Percentiles rank a stretch among this genome's conserved stretches.
These are phyloP conservation scores for Plasmodium billcollinsi DNA, from an alignment of 169 alveolate species.

Conservation along the genomic window DNA sequence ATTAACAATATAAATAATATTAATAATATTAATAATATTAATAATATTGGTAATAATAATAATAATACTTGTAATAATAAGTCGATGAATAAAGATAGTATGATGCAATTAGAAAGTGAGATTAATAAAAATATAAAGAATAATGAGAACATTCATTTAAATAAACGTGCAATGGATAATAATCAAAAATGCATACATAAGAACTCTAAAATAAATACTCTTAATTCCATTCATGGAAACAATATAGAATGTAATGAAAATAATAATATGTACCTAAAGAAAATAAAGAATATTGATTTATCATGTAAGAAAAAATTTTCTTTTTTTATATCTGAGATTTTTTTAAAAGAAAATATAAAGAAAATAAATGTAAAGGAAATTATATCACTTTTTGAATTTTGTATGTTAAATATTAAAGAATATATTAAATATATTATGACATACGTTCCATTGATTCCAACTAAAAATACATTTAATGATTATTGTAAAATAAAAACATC, in stretches of 20 bases:
- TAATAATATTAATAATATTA: neutral
- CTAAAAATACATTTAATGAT: conserved; percentile 8
- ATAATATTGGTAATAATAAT: neutral
- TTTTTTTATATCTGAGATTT: conserved; percentile 69
- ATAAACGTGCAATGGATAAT: neutral
- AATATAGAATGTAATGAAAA: conserved; percentile 5
- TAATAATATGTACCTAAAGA: conserved; percentile 20
- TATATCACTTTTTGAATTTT: conserved; percentile 53
- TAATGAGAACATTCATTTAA: neutral
- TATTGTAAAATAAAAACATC: conserved; percentile 66
- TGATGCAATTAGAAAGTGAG: neutral
- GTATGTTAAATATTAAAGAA: conserved; percentile 55
- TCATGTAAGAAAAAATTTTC: conserved; percentile 53
- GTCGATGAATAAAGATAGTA: conserved; percentile 2
- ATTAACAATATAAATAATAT: neutral
- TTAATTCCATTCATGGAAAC: neutral
- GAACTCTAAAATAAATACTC: neutral
- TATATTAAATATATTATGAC: conserved; percentile 25
- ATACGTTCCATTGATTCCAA: conserved; percentile 41
- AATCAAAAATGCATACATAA: neutral
- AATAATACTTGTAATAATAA: neutral
- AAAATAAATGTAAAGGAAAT: conserved; percentile 57
- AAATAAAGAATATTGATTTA: conserved; percentile 46
- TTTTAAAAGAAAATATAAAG: conserved; percentile 53
- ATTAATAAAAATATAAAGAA: neutral